Conservation (phyloP, 768 basidiomycete species). For the Phlebiopsis flavidoalba region DNA sequence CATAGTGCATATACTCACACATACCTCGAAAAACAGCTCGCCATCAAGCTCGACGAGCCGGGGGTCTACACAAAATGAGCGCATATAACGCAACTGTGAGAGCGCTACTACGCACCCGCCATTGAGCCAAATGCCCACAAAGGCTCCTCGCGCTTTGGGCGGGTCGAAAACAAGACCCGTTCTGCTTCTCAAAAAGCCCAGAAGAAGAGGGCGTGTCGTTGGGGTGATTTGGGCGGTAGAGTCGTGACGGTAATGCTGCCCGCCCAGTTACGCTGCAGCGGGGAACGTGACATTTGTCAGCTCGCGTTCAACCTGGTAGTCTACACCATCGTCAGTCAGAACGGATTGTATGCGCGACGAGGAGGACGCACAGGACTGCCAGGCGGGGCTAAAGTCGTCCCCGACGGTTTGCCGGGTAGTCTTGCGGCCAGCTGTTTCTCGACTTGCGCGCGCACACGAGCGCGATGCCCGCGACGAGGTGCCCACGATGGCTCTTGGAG, state of each 20-base stretch:
- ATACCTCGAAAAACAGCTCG: slow-evolving; percentile 64
- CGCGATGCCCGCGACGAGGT: too few species aligned
- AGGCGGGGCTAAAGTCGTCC: slow-evolving; percentile 25
- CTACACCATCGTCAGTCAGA: slow-evolving; percentile 11
- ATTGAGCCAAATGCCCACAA: slow-evolving; percentile 36
- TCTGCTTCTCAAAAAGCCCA: slow-evolving; percentile 34
- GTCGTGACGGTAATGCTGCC: slow-evolving; percentile 31
- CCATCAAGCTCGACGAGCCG: slow-evolving; percentile 65
- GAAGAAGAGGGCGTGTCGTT: slow-evolving; percentile 37
- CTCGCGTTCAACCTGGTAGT: slow-evolving; percentile 30
- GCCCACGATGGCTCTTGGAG: too few species aligned
- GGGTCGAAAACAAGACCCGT: slow-evolving; percentile 35
- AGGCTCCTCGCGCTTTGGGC: slow-evolving; percentile 22
- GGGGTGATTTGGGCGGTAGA: slow-evolving; percentile 26
- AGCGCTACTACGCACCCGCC: slow-evolving; percentile 23
- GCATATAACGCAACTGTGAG: slow-evolving; percentile 16
- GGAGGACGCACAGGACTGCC: slow-evolving; percentile 26
- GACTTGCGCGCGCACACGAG: too few species aligned
- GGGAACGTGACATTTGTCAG: slow-evolving; percentile 29
- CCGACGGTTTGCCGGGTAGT: slow-evolving; percentile 36
- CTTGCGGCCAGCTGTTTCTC: slow-evolving; percentile 30
- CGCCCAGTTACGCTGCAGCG: slow-evolving; percentile 29
- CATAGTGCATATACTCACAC: slow-evolving; percentile 46
- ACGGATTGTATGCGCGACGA: too few species aligned
- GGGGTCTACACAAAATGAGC: slow-evolving; percentile 40